Evolutionary conservation across 257 asterid species (phyloP).

Genomic region (Nicotiana attenuata): DNA sequence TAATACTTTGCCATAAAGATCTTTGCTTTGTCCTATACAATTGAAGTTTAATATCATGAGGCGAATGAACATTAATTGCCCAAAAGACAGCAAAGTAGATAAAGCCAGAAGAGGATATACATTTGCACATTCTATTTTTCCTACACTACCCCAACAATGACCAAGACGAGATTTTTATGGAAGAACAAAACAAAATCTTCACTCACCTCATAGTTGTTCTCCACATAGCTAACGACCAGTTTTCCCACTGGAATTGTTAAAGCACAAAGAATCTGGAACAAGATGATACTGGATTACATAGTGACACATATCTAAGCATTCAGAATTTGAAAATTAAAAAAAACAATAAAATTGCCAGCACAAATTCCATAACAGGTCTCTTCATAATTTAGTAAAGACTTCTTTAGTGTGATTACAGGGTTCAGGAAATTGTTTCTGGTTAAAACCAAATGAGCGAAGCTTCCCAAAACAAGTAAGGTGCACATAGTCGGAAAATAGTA

Average conservation of each 20-base stretch:
- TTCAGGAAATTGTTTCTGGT: neutral
- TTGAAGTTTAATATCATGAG: conserved; percentile 1
- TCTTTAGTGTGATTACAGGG: neutral
- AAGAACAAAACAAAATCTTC: neutral
- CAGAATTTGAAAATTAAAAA: neutral
- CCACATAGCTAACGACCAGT: conserved; percentile 45
- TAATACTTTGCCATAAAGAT: conserved; percentile 77
- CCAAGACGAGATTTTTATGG: neutral
- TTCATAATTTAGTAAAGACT: neutral
- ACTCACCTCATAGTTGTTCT: conserved; percentile 58
- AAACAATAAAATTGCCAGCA: neutral
- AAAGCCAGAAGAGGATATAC: neutral
- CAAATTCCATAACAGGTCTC: neutral
- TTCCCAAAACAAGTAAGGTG: neutral
- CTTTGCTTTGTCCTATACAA: conserved; percentile 48
- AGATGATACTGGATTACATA: conserved; percentile 1
- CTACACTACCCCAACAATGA: neutral
- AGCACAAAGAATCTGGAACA: conserved; percentile 53
- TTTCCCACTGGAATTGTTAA: conserved; percentile 64
- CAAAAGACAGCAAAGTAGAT: neutral
- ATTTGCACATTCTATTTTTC: neutral
- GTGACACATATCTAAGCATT: neutral
- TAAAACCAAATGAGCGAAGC: neutral
- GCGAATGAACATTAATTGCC: neutral
- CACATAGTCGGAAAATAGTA: neutral